Conservation (phyloP, 805 yeast species). For the Millerozyma acaciae region DNA sequence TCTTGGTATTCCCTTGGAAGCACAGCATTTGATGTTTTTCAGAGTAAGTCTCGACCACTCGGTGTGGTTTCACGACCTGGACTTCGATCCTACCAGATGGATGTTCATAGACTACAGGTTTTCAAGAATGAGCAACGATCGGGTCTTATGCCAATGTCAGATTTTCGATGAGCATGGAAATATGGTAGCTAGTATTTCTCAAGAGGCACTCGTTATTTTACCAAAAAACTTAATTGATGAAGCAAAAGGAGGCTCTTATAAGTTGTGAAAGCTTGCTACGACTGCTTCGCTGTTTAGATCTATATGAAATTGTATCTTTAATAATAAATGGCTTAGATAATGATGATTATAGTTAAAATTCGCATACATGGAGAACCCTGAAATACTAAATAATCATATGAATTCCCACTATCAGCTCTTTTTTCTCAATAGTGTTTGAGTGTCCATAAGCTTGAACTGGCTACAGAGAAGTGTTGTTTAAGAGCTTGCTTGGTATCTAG, state of each 20-base stretch:
- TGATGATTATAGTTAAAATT: too few species aligned
- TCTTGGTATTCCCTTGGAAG: conserved; percentile 34
- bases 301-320: too few species aligned
- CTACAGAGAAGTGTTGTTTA: too few species aligned
- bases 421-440: too few species aligned
- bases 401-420: too few species aligned
- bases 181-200: conserved; percentile 57
- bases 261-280: too few species aligned
- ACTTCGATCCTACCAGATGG: conserved; percentile 49
- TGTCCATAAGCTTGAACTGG: too few species aligned
- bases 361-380: too few species aligned
- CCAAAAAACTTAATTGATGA: conserved; percentile 4
- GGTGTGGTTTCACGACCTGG: conserved; percentile 60
- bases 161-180: conserved; percentile 47
- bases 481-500: too few species aligned
- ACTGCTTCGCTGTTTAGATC: too few species aligned
- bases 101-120: conserved; percentile 46
- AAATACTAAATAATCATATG: too few species aligned
- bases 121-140: conserved; percentile 46
- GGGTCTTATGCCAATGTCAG: conserved; percentile 56
- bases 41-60: conserved; percentile 67
- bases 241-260: conserved; percentile 6
- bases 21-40: conserved; percentile 28
- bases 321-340: too few species aligned
- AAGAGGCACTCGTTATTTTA: conserved; percentile 55